Percentiles rank a stretch among this genome's conserved stretches.
Conservation (phyloP, 129 eudicot species). For the Artemisia annua region DNA sequence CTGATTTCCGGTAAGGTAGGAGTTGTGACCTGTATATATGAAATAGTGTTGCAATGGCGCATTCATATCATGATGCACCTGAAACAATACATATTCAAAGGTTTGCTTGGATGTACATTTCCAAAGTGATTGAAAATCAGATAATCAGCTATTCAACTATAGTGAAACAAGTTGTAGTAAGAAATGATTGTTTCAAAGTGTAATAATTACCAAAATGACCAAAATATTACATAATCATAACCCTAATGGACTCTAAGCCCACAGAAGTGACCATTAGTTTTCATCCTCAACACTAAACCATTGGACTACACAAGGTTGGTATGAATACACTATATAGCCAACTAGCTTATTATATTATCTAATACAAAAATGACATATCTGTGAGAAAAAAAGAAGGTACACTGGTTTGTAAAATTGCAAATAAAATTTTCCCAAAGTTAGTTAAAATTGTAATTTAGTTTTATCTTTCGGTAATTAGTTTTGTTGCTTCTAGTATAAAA, state of each 20-base stretch:
- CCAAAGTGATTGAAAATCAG: neutral
- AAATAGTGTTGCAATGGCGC: slow-evolving; percentile 97
- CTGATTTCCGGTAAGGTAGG: slow-evolving; percentile 96
- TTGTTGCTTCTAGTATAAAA: too few relatives aligned
- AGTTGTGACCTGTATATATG: slow-evolving; percentile 97
- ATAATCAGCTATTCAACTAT: neutral
- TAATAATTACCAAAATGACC: neutral
- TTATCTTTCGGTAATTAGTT: too few relatives aligned
- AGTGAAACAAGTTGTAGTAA: neutral
- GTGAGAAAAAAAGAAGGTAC: neutral
- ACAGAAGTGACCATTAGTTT: too few relatives aligned
- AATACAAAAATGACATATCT: neutral
- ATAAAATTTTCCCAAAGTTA: neutral
- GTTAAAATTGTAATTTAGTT: neutral
- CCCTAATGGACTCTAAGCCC: too few relatives aligned
- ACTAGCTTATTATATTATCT: too few relatives aligned
- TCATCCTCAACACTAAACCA: too few relatives aligned
- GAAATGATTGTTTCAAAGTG: neutral
- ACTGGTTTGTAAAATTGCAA: neutral
- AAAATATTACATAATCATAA: too few relatives aligned
- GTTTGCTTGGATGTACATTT: neutral
- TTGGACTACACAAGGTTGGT: too few relatives aligned
- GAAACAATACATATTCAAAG: slow-evolving; percentile 20
- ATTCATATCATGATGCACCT: slow-evolving; percentile 98
- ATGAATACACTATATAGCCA: too few relatives aligned